These are phyloP conservation scores for Ophiostoma sp. DNA, from an alignment of 2,329 filamentous ascomycete genomes.

Conservation along the genomic window DNA sequence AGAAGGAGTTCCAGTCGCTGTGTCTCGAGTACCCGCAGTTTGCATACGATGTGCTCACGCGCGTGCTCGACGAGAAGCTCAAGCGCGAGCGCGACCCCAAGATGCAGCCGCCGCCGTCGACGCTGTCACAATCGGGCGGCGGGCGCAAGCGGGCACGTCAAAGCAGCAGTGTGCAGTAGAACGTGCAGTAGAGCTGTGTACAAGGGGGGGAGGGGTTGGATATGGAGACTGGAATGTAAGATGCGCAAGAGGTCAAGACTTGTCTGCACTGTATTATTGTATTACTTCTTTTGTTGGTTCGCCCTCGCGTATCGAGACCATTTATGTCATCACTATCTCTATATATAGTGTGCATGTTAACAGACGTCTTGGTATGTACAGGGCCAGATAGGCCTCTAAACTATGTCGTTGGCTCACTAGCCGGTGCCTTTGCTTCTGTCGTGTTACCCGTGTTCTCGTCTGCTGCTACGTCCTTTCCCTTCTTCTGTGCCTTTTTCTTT, in stretches of 20 bases:
- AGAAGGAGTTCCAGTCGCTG: conserved; percentile 75
- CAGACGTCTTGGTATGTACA: no score
- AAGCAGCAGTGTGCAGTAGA: conserved; percentile 34
- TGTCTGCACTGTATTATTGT: no score
- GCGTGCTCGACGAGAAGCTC: conserved; percentile 61
- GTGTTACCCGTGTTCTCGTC: background rate
- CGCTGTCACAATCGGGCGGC: conserved; percentile 35
- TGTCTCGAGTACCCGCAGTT: conserved; percentile 90
- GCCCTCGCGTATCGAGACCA: no score
- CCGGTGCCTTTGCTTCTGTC: background rate
- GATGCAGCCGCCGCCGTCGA: conserved; percentile 43
- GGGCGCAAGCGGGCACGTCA: conserved; percentile 54
- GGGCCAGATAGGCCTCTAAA: no score
- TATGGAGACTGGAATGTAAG: no score
- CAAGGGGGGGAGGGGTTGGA: no score
- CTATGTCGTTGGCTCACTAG: no score
- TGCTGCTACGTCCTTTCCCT: background rate
- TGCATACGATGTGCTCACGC: conserved; percentile 79
- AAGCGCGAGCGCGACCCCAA: conserved; percentile 58
- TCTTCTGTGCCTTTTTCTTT: background rate
- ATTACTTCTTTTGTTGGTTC: no score
- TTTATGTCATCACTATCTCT: no score
- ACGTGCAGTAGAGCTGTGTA: no score
- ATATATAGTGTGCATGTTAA: no score
- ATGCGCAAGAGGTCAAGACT: no score